Conservation (phyloP, 73 alveolate genomes). For the Paramecium octaurelia region DNA sequence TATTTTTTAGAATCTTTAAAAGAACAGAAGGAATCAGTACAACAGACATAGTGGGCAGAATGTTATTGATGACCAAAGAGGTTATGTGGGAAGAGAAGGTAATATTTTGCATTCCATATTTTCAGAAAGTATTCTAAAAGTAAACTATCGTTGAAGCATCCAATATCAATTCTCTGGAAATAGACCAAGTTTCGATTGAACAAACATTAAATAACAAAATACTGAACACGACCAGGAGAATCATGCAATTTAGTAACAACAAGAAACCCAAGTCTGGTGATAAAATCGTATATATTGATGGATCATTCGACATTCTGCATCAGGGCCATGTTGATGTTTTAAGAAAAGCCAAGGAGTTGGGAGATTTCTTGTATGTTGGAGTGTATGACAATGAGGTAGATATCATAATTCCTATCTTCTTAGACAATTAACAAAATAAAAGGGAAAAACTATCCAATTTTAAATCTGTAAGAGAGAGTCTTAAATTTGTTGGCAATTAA, state of each 20-base stretch:
- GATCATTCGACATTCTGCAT: slow-evolving; percentile 94
- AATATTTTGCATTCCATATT: background rate
- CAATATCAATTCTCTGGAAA: background rate
- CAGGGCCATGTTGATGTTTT: slow-evolving; percentile 91
- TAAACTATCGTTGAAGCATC: slow-evolving; percentile 18
- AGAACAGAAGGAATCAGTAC: slow-evolving; percentile 99
- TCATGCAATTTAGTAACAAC: slow-evolving; percentile 85
- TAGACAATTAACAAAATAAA: slow-evolving; percentile 75
- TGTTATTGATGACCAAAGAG: slow-evolving; percentile 86
- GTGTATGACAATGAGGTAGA: slow-evolving; percentile 86
- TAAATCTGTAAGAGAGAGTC: slow-evolving; percentile 93
- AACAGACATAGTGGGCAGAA: slow-evolving; percentile 96
- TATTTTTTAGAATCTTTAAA: slow-evolving; percentile 75
- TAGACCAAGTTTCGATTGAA: slow-evolving; percentile 55
- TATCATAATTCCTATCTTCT: background rate
- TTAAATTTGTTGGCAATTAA: slow-evolving; percentile 87
- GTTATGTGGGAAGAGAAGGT: slow-evolving; percentile 64
- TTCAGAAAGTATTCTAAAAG: slow-evolving; percentile 59
- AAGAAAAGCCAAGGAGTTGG: slow-evolving; percentile 91
- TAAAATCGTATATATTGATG: slow-evolving; percentile 94
- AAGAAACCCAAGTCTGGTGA: slow-evolving; percentile 88
- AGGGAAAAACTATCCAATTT: slow-evolving; percentile 91
- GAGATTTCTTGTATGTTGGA: slow-evolving; percentile 96
- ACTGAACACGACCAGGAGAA: slow-evolving; percentile 95
- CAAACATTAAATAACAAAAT: slow-evolving; percentile 65